Evolutionary conservation across 768 basidiomycete genomes (phyloP), one percentile per base, ranked within the genome.

Genomic region (Macrolepiota dolichaula): DNA sequence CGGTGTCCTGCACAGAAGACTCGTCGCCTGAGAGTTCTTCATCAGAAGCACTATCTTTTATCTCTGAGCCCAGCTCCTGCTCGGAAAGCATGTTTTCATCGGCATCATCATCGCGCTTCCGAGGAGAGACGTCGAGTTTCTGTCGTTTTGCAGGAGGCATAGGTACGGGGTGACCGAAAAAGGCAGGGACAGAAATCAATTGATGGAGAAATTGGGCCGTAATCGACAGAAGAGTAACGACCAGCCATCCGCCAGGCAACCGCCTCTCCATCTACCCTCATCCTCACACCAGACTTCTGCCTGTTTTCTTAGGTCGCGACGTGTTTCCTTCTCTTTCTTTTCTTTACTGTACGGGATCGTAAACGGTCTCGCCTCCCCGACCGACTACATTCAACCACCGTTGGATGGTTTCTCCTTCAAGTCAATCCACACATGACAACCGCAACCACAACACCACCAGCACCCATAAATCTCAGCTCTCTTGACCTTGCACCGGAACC

Each of bases 401-500:
- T n/a, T 57, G 44, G 27, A 46, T 47, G 42, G 15, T 49, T 58
- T 38, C 55, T 46, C 44, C 35, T 53, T 51, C 35, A 51, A 46
- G 61, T 57, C 50, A 47, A 51, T 63, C 47, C 19, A 67, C 63
- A 57, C 60, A 64, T 36, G 44, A 42, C 55, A 51, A 55, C 60
- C 62, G 63, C 67, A 15, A 42, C 40, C 5, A 7, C 40, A n/a
- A 19, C 19, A 5, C n/a, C 40, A 66, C 29, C 24, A 15, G 66
- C 65, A 62, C 51, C 36, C 63, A 44, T 61, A 64, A 37, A 56
- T 64, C 71, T 51, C 67, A 76, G 67, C 63, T 36, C 63, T 70
- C 62, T 85, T 65, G 85, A 91, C 72, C 73, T 91, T 29, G 79
- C 81, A 27, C 89, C 86, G 59, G 89, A 88, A 71, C 91, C 91